These are phyloP conservation scores for Penicillium sp. DNA, from an alignment of 2,329 filamentous ascomycete genomes.

Conservation along the genomic window DNA sequence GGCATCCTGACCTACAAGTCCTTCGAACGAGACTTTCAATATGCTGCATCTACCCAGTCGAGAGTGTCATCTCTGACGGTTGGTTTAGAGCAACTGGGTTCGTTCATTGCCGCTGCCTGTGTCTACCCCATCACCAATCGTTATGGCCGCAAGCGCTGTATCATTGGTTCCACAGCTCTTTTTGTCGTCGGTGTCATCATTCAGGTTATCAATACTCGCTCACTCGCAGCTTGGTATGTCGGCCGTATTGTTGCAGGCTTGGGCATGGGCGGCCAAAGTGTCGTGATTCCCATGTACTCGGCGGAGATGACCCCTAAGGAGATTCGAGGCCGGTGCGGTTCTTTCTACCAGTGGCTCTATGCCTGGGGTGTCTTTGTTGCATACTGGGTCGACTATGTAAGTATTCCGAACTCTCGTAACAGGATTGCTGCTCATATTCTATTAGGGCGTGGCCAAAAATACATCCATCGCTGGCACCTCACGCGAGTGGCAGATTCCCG, in stretches of 20 bases:
- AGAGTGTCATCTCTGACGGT: slow-evolving; percentile 44
- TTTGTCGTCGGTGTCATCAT: slow-evolving; percentile 43
- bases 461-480: slow-evolving; percentile 34
- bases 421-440: slow-evolving; percentile 49
- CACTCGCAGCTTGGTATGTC: slow-evolving; percentile 42
- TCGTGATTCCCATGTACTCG: slow-evolving; percentile 37
- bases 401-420: slow-evolving; percentile 15
- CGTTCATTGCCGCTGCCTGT: slow-evolving; percentile 47
- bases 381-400: slow-evolving; percentile 49
- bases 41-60: slow-evolving; percentile 33
- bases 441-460: slow-evolving; percentile 44
- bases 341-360: slow-evolving; percentile 49
- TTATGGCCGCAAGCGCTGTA: slow-evolving; percentile 41
- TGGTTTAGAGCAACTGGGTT: slow-evolving; percentile 47
- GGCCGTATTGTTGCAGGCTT: slow-evolving; percentile 44
- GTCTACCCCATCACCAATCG: slow-evolving; percentile 44
- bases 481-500: slow-evolving; percentile 54
- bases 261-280: slow-evolving; percentile 43
- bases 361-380: slow-evolving; percentile 46
- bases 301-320: slow-evolving; percentile 41
- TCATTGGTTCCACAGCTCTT: slow-evolving; percentile 41
- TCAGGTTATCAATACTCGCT: slow-evolving; percentile 44
- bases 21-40: slow-evolving; percentile 39
- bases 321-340: slow-evolving; percentile 44
- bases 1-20: slow-evolving; percentile 42